These are phyloP conservation scores for Beauveria sp. DNA, from an alignment of 2,329 filamentous ascomycete genomes.

Conservation along the genomic window DNA sequence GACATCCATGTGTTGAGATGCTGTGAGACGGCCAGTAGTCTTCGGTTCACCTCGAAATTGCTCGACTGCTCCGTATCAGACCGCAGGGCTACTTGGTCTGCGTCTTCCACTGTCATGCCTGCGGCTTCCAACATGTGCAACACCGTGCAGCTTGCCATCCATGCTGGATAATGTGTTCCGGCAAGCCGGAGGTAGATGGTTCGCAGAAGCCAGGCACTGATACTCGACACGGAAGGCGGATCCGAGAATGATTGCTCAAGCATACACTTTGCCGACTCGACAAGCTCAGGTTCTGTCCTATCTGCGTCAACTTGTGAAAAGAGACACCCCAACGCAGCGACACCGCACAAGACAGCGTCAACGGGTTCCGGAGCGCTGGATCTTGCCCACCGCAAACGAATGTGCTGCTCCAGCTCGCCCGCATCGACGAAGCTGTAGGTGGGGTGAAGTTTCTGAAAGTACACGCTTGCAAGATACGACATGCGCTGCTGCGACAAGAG, in stretches of 20 bases:
- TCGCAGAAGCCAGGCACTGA: constrained; percentile 46
- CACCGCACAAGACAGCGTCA: constrained; percentile 43
- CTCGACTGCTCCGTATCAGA: constrained; percentile 15
- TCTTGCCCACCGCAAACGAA: constrained; percentile 27
- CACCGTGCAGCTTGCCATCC: constrained; percentile 49
- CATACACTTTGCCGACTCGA: constrained; percentile 35
- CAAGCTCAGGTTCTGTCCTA: constrained; percentile 35
- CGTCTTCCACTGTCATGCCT: constrained; percentile 34
- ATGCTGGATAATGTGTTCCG: constrained; percentile 43
- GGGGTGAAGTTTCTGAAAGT: constrained; percentile 45
- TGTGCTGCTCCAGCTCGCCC: constrained; percentile 22
- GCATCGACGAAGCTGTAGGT: constrained; percentile 42
- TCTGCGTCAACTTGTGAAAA: constrained; percentile 39
- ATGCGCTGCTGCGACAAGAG: constrained; percentile 41
- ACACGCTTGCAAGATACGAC: constrained; percentile 35
- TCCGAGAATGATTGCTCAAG: constrained; percentile 33
- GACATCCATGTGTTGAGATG: constrained; percentile 54
- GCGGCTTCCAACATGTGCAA: constrained; percentile 53
- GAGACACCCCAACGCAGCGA: constrained; percentile 46
- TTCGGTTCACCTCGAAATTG: constrained; percentile 30
- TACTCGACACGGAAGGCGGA: constrained; percentile 27
- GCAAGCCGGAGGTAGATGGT: constrained; percentile 46
- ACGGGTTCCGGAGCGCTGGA: constrained; percentile 23
- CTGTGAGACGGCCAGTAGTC: constrained; percentile 43
- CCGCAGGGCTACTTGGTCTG: constrained; percentile 17